These are phyloP conservation scores for Angomonas ambiguus DNA, from an alignment of 208 protist species.

Conservation along the genomic window DNA sequence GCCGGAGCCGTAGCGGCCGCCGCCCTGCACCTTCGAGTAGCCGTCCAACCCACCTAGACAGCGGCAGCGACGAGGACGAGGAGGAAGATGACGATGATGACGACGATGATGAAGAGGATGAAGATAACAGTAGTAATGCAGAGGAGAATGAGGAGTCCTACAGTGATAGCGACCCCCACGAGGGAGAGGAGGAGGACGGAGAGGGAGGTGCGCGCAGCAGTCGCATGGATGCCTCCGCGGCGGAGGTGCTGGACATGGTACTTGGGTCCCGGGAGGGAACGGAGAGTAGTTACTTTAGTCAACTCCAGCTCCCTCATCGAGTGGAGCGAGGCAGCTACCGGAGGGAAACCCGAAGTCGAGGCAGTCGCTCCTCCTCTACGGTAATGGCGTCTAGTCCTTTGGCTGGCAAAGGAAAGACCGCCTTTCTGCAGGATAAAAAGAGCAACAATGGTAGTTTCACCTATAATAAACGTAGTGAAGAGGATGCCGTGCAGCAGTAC, in stretches of 20 bases:
- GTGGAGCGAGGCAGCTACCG: too few species aligned
- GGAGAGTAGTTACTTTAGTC: too few species aligned
- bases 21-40: too few species aligned
- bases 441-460: background rate
- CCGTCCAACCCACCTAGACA: background rate
- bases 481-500: conserved; percentile 7
- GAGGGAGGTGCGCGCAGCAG: too few species aligned
- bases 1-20: background rate
- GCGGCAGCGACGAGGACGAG: background rate
- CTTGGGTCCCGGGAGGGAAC: too few species aligned
- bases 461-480: conserved; percentile 1
- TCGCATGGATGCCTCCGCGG: background rate
- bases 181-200: background rate
- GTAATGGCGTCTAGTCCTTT: background rate
- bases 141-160: background rate
- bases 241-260: background rate
- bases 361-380: too few species aligned
- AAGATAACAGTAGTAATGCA: background rate
- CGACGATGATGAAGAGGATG: background rate
- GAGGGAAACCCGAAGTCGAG: too few species aligned
- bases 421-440: background rate
- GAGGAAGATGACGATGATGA: conserved; percentile 2
- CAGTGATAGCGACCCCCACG: background rate
- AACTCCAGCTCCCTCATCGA: too few species aligned
- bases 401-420: background rate